These are phyloP conservation scores for Fraxinus dipetala DNA, from an alignment of 305 asterid genomes.

Conservation along the genomic window DNA sequence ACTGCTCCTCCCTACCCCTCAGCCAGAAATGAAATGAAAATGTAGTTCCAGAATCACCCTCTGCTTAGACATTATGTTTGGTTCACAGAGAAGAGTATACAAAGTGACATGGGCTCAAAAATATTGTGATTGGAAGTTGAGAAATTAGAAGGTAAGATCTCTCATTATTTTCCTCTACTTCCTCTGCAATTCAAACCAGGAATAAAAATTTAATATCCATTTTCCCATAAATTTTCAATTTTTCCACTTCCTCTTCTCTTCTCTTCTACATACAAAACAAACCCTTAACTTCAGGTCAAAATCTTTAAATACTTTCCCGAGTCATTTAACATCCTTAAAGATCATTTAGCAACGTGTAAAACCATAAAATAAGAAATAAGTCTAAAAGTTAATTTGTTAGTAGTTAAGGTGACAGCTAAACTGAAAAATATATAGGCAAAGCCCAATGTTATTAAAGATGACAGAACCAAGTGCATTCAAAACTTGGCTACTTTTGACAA, in stretches of 20 bases:
- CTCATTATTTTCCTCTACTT: background rate
- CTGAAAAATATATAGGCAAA: background rate
- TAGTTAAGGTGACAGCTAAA: background rate
- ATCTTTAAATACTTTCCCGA: background rate
- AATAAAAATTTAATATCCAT: background rate
- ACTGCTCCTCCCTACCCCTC: background rate
- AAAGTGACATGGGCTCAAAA: background rate
- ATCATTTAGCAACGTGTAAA: background rate
- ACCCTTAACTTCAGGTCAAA: background rate
- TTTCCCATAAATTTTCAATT: background rate
- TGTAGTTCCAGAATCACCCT: background rate
- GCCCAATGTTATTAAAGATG: conserved; percentile 8
- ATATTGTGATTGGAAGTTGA: background rate
- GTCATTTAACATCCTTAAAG: background rate
- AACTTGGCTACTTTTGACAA: background rate
- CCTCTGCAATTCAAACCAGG: background rate
- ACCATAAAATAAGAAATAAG: background rate
- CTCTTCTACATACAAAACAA: background rate
- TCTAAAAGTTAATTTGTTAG: background rate
- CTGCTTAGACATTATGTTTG: background rate
- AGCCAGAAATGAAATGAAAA: background rate
- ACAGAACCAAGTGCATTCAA: background rate
- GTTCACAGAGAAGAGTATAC: background rate
- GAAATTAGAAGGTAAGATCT: background rate
- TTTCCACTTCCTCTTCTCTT: background rate